phyloP scores from a whole-genome alignment of 2,329 filamentous ascomycete genomes.

The Botrytis fragariae region DNA sequence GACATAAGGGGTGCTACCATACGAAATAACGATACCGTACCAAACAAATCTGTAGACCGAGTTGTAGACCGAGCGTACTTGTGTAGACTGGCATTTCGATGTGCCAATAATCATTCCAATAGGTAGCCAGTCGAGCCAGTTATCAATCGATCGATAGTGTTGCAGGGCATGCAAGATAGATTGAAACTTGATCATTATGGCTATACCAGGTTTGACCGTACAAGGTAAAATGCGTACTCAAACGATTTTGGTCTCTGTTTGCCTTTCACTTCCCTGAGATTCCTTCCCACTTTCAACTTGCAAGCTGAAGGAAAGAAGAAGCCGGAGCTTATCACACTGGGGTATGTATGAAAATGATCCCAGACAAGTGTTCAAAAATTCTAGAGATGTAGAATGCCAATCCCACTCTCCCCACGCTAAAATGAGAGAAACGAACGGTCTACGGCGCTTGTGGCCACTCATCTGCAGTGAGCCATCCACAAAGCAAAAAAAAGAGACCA shows the following conservation, averaged over 20 bases:
- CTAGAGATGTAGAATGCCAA: not conserved
- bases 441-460: constrained; percentile 13
- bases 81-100: constrained; percentile 1
- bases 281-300: constrained; percentile 16
- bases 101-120: constrained; percentile 16
- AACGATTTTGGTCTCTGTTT: not conserved
- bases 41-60: constrained; percentile 1
- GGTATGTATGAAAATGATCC: constrained; percentile 9
- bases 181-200: constrained; percentile 18
- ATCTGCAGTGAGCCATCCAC: constrained; percentile 18
- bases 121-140: constrained; percentile 4
- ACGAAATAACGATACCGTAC: constrained; percentile 10
- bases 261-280: constrained; percentile 9
- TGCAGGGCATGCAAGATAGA: constrained; percentile 18
- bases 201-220: constrained; percentile 11
- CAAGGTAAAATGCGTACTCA: constrained; percentile 16
- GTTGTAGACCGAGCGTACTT: constrained; percentile 15
- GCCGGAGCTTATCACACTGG: constrained; percentile 11
- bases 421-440: constrained; percentile 11
- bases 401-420: constrained; percentile 20
- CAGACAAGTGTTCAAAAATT: constrained; percentile 9
- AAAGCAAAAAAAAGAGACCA: constrained; percentile 1
- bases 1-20: constrained; percentile 12
- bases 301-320: constrained; percentile 19
- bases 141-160: constrained; percentile 17